Conservation (phyloP, 2,329 filamentous ascomycete species). For the Fusarium buxicola region DNA sequence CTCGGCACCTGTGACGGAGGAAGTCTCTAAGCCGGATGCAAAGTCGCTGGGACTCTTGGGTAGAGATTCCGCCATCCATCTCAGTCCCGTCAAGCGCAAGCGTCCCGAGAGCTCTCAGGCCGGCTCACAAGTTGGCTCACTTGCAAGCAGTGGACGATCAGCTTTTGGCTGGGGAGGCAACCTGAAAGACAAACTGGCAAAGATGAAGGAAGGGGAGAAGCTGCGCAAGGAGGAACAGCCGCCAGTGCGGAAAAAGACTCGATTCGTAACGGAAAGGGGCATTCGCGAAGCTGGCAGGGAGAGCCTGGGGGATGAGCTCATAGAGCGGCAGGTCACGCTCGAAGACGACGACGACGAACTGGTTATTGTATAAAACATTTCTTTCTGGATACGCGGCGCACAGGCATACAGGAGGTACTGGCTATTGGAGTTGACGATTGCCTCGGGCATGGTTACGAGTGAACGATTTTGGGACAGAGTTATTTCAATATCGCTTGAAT, state of each 20-base stretch:
- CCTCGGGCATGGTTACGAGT: conserved; percentile 42
- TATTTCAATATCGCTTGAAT: conserved; percentile 35
- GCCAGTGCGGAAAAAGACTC: conserved; percentile 77
- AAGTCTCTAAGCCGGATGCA: conserved; percentile 56
- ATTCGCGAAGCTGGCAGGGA: conserved; percentile 82
- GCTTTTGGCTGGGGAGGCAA: conserved; percentile 68
- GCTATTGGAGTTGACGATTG: conserved; percentile 35
- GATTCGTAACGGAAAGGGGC: conserved; percentile 82
- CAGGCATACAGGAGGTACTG: conserved; percentile 32
- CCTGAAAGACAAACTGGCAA: conserved; percentile 66
- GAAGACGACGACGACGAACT: conserved; percentile 65
- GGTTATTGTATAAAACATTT: conserved; percentile 56
- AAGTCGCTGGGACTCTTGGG: conserved; percentile 50
- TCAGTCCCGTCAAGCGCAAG: conserved; percentile 72
- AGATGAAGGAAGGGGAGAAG: conserved; percentile 72
- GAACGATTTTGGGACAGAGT: conserved; percentile 36
- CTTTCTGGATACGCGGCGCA: conserved; percentile 31
- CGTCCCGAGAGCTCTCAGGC: conserved; percentile 56
- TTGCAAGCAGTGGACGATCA: conserved; percentile 41
- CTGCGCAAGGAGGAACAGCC: conserved; percentile 51
- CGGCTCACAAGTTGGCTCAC: conserved; percentile 55
- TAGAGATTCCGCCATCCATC: conserved; percentile 60
- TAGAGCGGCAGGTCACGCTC: conserved; percentile 50
- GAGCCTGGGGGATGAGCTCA: conserved; percentile 70
- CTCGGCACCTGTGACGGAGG: conserved; percentile 40